Base-by-base conservation (phyloP, 305 asterid genomes). In the Stenogyne calaminthoides region DNA sequence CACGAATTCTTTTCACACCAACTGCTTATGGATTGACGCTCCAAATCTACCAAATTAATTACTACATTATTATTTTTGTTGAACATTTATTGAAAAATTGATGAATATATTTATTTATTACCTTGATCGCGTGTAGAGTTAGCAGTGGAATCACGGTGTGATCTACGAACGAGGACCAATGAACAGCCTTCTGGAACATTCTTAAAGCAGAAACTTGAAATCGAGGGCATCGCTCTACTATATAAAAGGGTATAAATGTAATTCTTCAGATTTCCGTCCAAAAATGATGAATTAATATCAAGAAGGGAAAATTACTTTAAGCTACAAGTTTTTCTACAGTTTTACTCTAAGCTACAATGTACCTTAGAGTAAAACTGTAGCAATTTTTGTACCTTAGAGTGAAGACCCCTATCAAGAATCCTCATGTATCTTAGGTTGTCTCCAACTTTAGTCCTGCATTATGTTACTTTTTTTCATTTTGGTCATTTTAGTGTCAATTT, bases 111-210 rank as follows among this genome's bases (percentile, higher is more conserved):
- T 7, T 8, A 74, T 57, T 6, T 44, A 87, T 6, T 44, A 87
- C 96, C 95, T 82, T 62, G 72, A 34, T 77, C 32, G 3, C 27
- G 67, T 4, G 19, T 32, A 19, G 87, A 76, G 46, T 36, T 81
- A 69, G 85, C 77, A 11, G 54, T 67, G 29, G 64, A 55, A 46
- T 72, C 65, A 71, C 69, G 62, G 44, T 73, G 69, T 2, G 68
- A 11, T 72, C 82, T 69, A 16, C 85, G 81, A 39, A 85, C 78
- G 69, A 88, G 55, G 72, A 90, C 83, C 37, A 92, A 49, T 5
- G 97, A 89, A 64, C 97, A 92, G 47, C 78, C 78, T 22, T 82
- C 76, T 22, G 96, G 96, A 51, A 80, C 87, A 73, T 86, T 83
- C 46, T 83, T 77, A 65, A 70, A 87, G 81, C 93, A 84, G 70